A percentile compares a stretch with the other conserved stretches of the same genome.
Conservation (phyloP, 2,329 filamentous ascomycete genomes). For the Fusarium udum region DNA sequence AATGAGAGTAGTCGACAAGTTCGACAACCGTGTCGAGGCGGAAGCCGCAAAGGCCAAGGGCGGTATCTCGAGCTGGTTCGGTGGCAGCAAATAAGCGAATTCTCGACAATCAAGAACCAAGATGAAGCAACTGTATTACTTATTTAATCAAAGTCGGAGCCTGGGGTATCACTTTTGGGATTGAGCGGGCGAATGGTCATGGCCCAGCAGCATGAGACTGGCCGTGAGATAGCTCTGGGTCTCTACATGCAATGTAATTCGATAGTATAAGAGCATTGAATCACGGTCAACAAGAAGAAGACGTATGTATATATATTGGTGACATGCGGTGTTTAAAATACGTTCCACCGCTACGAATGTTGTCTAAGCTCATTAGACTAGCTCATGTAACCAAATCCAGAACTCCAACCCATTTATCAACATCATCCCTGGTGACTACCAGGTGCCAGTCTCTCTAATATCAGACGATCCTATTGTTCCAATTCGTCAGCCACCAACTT, state of each 20-base stretch:
- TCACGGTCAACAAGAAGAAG: constrained; percentile 5
- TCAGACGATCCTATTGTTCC: constrained; percentile 37
- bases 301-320: too few relatives aligned
- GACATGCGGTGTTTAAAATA: background rate
- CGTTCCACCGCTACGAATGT: background rate
- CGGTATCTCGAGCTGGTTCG: constrained; percentile 87
- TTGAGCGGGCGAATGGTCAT: constrained; percentile 18
- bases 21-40: constrained; percentile 84
- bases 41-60: constrained; percentile 84
- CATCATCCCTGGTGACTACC: background rate
- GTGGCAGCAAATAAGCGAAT: constrained; percentile 55
- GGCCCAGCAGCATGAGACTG: constrained; percentile 22
- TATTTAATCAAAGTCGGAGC: constrained; percentile 23
- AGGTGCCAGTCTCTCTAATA: background rate
- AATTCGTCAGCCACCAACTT: constrained; percentile 73
- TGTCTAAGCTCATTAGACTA: constrained; percentile 27
- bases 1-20: constrained; percentile 79
- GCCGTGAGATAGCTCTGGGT: constrained; percentile 7
- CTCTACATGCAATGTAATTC: constrained; percentile 22
- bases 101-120: background rate
- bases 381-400: background rate
- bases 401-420: constrained; percentile 26
- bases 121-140: constrained; percentile 17
- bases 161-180: constrained; percentile 11
- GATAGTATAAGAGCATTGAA: constrained; percentile 29